These are phyloP conservation scores for Lactifluus hygrophoroides DNA, from an alignment of 768 basidiomycete genomes.

Conservation along the genomic window DNA sequence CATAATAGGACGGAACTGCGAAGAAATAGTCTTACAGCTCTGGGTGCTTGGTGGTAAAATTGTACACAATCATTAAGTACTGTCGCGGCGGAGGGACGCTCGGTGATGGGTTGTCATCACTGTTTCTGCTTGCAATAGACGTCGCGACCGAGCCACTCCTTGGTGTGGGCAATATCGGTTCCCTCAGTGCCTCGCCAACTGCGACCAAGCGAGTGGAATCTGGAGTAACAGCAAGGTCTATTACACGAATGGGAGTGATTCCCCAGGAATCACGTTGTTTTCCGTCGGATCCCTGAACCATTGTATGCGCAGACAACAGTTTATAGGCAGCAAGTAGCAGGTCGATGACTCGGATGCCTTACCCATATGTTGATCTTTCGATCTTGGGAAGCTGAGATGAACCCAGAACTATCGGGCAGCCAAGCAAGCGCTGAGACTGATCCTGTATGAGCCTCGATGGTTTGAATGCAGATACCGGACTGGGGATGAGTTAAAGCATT, in stretches of 20 bases:
- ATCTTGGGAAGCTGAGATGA: slow-evolving; percentile 85
- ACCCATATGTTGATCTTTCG: slow-evolving; percentile 81
- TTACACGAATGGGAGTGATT: slow-evolving; percentile 66
- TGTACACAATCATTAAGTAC: slow-evolving; percentile 69
- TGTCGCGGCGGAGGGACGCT: slow-evolving; percentile 35
- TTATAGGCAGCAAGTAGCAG: slow-evolving; percentile 10
- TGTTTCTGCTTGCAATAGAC: slow-evolving; percentile 23
- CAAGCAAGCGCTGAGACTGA: slow-evolving; percentile 81
- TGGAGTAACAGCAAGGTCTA: slow-evolving; percentile 80
- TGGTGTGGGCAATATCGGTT: slow-evolving; percentile 1
- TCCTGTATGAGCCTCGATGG: slow-evolving; percentile 65
- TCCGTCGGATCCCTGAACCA: slow-evolving; percentile 60
- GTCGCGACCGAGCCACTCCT: slow-evolving; percentile 22
- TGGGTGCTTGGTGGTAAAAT: slow-evolving; percentile 56
- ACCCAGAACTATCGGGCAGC: slow-evolving; percentile 83
- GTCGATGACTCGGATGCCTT: slow-evolving; percentile 26
- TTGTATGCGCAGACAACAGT: slow-evolving; percentile 9
- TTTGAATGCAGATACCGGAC: slow-evolving; percentile 66
- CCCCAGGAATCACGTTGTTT: slow-evolving; percentile 63
- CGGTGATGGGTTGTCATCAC: slow-evolving; percentile 20
- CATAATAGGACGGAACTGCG: slow-evolving; percentile 2
- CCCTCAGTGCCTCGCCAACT: slow-evolving; percentile 56
- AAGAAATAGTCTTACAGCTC: slow-evolving; percentile 47
- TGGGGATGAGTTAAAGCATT: slow-evolving; percentile 26
- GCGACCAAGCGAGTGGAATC: slow-evolving; percentile 77